Evolutionary conservation across 2,329 filamentous ascomycete genomes (phyloP).

Genomic region (Fusarium pilosicola): DNA sequence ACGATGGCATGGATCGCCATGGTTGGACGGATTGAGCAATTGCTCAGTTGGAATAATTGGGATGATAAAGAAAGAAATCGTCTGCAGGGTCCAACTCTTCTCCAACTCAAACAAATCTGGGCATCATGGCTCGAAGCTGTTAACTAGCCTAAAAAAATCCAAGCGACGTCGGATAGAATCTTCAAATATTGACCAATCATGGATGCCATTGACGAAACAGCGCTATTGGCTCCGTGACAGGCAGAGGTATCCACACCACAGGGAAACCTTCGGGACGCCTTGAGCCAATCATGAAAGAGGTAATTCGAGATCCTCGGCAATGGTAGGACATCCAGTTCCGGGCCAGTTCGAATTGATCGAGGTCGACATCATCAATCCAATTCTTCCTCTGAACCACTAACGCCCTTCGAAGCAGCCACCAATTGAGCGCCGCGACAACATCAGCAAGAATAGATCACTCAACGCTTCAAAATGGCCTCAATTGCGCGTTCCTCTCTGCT

Average conservation of each 20-base stretch:
- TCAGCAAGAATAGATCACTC: slow-evolving; percentile 13
- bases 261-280: slow-evolving; percentile 40
- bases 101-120: slow-evolving; percentile 16
- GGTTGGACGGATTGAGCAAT: background rate
- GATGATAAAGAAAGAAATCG: background rate
- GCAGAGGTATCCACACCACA: slow-evolving; percentile 38
- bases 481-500: slow-evolving; percentile 65
- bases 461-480: slow-evolving; percentile 62
- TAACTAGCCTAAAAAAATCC: slow-evolving; percentile 39
- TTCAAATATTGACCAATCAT: slow-evolving; percentile 46
- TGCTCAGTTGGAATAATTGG: background rate
- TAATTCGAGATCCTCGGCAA: slow-evolving; percentile 65
- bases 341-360: slow-evolving; percentile 32
- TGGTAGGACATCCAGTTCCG: slow-evolving; percentile 42
- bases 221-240: slow-evolving; percentile 41
- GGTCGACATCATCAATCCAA: slow-evolving; percentile 39
- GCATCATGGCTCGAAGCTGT: slow-evolving; percentile 28
- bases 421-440: slow-evolving; percentile 43
- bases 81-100: background rate
- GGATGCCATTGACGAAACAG: slow-evolving; percentile 21
- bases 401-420: slow-evolving; percentile 39
- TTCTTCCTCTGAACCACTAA: slow-evolving; percentile 12
- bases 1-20: slow-evolving; percentile 46
- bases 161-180: slow-evolving; percentile 34
- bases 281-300: slow-evolving; percentile 56